phyloP scores from a whole-genome alignment of 768 basidiomycete genomes.

The Auricularia auricula-judae region DNA sequence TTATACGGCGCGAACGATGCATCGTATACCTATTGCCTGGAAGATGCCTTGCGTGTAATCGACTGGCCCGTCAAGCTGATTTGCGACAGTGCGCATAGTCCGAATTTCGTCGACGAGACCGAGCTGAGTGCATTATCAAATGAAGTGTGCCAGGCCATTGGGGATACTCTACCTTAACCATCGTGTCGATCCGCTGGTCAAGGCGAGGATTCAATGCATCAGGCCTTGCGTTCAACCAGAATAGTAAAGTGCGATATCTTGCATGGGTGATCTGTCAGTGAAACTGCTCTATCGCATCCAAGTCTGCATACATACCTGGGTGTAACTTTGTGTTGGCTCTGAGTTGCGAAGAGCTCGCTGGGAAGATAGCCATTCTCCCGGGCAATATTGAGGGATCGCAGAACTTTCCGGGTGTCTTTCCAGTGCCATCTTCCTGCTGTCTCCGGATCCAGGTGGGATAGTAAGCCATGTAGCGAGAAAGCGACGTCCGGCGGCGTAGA shows the following conservation, averaged over 20 bases:
- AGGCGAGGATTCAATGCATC: conserved; percentile 53
- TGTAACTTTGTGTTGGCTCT: conserved; percentile 29
- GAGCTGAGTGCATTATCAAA: conserved; percentile 31
- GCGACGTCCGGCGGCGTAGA: conserved; percentile 45
- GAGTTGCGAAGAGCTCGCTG: conserved; percentile 59
- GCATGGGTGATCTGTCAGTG: background rate
- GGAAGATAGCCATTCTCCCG: conserved; percentile 53
- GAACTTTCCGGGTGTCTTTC: conserved; percentile 85
- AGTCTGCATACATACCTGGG: conserved; percentile 9
- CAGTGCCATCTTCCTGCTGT: conserved; percentile 90
- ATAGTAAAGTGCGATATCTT: conserved; percentile 76
- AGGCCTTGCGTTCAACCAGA: conserved; percentile 82
- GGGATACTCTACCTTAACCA: conserved; percentile 58
- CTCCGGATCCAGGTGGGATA: conserved; percentile 55
- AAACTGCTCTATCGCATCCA: too few species aligned
- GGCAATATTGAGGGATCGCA: conserved; percentile 67
- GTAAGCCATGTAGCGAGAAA: conserved; percentile 52
- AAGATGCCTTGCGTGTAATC: conserved; percentile 82
- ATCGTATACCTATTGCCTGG: conserved; percentile 73
- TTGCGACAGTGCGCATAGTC: conserved; percentile 27
- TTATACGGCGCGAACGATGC: background rate
- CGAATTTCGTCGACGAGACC: conserved; percentile 76
- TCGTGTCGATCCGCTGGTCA: conserved; percentile 73
- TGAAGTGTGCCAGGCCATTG: background rate
- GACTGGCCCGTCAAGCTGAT: conserved; percentile 8